phyloP scores from a whole-genome alignment of 31 red algal species.

The Odonthalia washingtoniensis region DNA sequence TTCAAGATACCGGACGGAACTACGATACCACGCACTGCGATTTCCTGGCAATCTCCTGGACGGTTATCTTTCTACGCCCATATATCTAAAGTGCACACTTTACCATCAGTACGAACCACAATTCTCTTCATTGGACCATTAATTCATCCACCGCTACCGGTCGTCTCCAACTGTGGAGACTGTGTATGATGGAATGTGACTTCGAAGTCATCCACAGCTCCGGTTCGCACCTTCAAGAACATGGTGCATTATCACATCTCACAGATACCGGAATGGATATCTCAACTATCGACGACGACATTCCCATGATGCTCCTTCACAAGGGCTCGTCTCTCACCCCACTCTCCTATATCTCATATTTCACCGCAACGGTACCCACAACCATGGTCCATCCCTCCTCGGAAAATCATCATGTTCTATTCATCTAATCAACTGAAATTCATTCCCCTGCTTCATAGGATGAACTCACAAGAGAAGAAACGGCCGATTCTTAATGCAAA shows the following conservation, averaged over 20 bases:
- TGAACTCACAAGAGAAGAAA: too few relatives aligned
- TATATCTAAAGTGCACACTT: slow-evolving; percentile 7
- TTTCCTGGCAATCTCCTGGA: slow-evolving; percentile 15
- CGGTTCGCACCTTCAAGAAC: not conserved
- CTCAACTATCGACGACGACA: too few relatives aligned
- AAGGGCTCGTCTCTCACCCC: too few relatives aligned
- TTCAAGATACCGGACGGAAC: not conserved
- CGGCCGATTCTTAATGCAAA: too few relatives aligned
- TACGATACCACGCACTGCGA: slow-evolving; percentile 19
- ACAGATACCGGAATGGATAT: not conserved
- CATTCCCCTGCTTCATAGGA: too few relatives aligned
- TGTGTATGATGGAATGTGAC: slow-evolving; percentile 26
- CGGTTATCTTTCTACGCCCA: not conserved
- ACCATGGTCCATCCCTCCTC: too few relatives aligned
- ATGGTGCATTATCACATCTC: not conserved
- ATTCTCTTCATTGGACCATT: not conserved
- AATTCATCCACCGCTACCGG: not conserved
- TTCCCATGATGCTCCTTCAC: too few relatives aligned
- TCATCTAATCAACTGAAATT: too few relatives aligned
- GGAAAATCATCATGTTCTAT: too few relatives aligned
- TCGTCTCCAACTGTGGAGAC: not conserved
- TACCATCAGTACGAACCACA: not conserved
- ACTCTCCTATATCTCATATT: too few relatives aligned
- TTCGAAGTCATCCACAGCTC: slow-evolving; percentile 4
- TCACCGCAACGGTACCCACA: too few relatives aligned